Conservation (phyloP, 495 filamentous ascomycete species). For the Trichoderma parareesei region DNA sequence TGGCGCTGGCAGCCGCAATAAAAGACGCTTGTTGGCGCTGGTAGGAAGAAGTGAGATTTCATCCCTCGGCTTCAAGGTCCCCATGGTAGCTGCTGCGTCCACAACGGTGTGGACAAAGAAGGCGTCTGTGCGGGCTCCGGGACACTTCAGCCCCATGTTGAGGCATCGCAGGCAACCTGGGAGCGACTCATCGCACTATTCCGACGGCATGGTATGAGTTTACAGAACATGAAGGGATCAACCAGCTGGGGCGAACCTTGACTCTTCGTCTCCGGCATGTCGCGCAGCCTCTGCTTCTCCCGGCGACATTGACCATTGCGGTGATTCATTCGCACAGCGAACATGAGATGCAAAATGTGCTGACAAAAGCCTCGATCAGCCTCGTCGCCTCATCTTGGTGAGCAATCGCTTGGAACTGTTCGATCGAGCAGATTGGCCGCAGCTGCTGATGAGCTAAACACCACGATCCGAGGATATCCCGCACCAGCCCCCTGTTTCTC, state of each 20-base stretch:
- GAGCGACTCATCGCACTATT: constrained; percentile 1
- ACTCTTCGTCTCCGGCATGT: constrained; percentile 8
- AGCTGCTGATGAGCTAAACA: too few species aligned
- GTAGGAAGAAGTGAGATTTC: not conserved
- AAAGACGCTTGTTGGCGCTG: not conserved
- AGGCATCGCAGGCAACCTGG: constrained; percentile 8
- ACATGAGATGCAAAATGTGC: not conserved
- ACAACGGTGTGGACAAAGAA: constrained; percentile 4
- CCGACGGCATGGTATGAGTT: not conserved
- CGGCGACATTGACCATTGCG: constrained; percentile 11
- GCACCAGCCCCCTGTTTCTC: too few species aligned
- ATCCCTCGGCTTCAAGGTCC: not conserved
- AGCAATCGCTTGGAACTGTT: not conserved
- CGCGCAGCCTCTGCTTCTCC: constrained; percentile 8
- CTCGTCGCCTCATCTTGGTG: not conserved
- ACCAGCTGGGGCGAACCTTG: not conserved
- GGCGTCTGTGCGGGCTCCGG: constrained; percentile 1
- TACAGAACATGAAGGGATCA: not conserved
- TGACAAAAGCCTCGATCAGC: not conserved
- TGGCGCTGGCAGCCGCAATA: not conserved
- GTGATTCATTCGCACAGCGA: not conserved
- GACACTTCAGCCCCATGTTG: not conserved
- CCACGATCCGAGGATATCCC: too few species aligned
- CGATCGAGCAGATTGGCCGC: not conserved
- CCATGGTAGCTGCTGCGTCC: not conserved